Evolutionary conservation across 495 filamentous ascomycete genomes (phyloP).

Genomic region (Neurospora cerealis): DNA sequence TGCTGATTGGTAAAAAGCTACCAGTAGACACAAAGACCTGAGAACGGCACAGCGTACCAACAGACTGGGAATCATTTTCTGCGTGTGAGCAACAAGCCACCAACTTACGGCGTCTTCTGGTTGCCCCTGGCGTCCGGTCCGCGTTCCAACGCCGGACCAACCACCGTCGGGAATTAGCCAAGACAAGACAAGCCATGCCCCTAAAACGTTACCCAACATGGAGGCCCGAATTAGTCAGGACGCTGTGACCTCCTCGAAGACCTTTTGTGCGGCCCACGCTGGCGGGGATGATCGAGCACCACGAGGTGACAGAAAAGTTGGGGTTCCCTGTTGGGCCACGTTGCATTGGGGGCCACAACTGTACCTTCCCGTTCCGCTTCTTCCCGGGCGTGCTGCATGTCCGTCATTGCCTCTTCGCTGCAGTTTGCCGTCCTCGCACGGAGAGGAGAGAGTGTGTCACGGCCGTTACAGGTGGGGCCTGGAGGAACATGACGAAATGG

Average conservation of each 20-base stretch:
- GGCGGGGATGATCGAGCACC: neutral
- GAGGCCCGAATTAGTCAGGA: neutral
- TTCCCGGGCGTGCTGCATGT: slow-evolving; percentile 14
- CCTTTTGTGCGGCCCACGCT: neutral
- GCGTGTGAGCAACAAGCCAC: neutral
- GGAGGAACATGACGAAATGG: neutral
- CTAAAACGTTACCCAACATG: neutral
- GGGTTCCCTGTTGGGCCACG: slow-evolving; percentile 14
- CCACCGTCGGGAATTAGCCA: neutral
- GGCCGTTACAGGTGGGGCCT: no score
- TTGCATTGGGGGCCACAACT: slow-evolving; percentile 14
- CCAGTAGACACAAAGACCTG: neutral
- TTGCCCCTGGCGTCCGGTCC: neutral
- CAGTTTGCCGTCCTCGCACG: neutral
- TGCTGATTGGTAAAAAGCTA: neutral
- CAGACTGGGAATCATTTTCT: neutral
- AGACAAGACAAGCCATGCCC: neutral
- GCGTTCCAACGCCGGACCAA: neutral
- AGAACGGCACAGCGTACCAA: neutral
- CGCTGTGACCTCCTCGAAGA: neutral
- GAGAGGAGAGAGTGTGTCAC: neutral
- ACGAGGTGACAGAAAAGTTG: neutral
- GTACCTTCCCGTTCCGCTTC: slow-evolving; percentile 19
- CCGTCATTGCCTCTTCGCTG: slow-evolving; percentile 18
- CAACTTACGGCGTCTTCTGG: neutral